Conservation (phyloP, 2,329 filamentous ascomycete genomes). For the Incumbomyces lentus region DNA sequence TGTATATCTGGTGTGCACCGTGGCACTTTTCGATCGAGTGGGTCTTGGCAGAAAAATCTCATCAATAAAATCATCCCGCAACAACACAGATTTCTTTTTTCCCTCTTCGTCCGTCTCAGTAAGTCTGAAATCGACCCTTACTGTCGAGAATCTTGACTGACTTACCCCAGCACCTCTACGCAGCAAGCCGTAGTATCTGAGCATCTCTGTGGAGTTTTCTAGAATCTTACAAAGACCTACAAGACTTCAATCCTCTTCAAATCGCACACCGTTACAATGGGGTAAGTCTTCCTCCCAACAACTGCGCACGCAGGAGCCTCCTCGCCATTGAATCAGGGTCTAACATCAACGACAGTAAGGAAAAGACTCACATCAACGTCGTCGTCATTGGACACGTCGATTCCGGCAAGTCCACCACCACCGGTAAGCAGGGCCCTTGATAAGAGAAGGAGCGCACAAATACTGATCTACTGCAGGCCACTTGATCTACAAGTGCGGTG, state of each 20-base stretch:
- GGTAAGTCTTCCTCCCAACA: slow-evolving; percentile 37
- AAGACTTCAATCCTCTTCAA: slow-evolving; percentile 28
- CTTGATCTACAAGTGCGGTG: slow-evolving; percentile 99
- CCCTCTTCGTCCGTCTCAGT: slow-evolving; percentile 18
- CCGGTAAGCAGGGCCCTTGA: slow-evolving; percentile 49
- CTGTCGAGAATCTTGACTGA: slow-evolving; percentile 15
- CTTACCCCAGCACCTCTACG: slow-evolving; percentile 40
- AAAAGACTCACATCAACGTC: slow-evolving; percentile 95
- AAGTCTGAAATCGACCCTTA: slow-evolving; percentile 15
- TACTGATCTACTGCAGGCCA: slow-evolving; percentile 49
- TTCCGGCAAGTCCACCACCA: slow-evolving; percentile 97
- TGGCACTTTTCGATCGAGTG: too few relatives aligned
- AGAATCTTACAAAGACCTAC: slow-evolving; percentile 40
- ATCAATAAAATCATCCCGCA: neutral
- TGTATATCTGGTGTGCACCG: too few relatives aligned
- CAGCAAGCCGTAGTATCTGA: slow-evolving; percentile 41
- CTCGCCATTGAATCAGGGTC: slow-evolving; percentile 9
- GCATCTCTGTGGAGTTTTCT: slow-evolving; percentile 35
- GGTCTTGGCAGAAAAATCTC: neutral
- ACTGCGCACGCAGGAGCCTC: neutral
- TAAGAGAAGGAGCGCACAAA: slow-evolving; percentile 22
- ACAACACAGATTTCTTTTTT: slow-evolving; percentile 8
- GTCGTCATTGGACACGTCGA: slow-evolving; percentile 99
- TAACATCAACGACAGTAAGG: slow-evolving; percentile 55
- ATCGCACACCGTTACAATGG: slow-evolving; percentile 47